Base-by-base conservation (phyloP, 495 filamentous ascomycete species). In the Lophiostoma macrostomum region DNA sequence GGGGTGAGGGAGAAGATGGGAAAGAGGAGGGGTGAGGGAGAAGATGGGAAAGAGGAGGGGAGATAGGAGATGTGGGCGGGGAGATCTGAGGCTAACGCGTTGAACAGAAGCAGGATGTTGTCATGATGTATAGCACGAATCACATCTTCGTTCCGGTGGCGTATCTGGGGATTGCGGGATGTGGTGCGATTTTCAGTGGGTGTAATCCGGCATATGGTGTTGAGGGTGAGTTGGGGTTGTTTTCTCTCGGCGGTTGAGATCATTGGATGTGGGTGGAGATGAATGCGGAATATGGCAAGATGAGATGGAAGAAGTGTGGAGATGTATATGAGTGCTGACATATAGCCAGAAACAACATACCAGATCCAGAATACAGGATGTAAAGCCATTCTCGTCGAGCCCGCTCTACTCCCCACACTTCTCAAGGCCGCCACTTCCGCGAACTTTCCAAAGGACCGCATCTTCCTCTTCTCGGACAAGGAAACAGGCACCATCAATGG, bases 401-500 rank as follows among this genome's bases (percentile, higher is more conserved):
- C 71, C 20, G 34, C 32, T 43, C 69, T 79, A 7, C 50, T 68
- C 4, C 30, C 51, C 12, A 57, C 58, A 7, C 57, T 65, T 2
- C 54, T 71, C 2, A 71, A 71, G 50, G 77, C 79, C 1, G 74
- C 77, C 0, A 30, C 64, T 18, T 57, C 70, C 30, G 64, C 66
- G 2, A 70, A 68, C 0, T 56, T 81, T 31, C 54, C 65, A 0
- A 64, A 48, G n/a, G 57, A 73, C 12, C 64, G 58, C 8, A 73
- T 82, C 16, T 81, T 73, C 56, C 70, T 78, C 18, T 82, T 81
- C 61, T 73, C 72, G 36, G 76, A 74, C 54, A 57, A 61, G 2
- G 36, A 61, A n/a, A 58, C 52, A 14, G 18, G 40, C 6, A 18
- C 50, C 7, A 32, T 47, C 8, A 32, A 68, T 47, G 61, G 76